Conservation (phyloP, 441 rosid species). For the Croton setiger region DNA sequence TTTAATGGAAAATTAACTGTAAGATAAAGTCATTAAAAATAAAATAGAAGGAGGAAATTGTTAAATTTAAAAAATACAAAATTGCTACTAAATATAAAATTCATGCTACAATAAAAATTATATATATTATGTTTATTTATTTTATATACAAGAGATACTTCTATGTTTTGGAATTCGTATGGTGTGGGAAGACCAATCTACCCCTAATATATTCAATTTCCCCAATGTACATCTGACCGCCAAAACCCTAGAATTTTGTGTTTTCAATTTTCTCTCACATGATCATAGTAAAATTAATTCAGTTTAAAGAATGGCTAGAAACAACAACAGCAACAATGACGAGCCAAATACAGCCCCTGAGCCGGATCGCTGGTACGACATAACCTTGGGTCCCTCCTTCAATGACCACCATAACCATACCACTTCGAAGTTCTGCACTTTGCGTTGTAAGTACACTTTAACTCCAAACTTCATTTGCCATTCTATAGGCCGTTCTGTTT, state of each 20-base stretch:
- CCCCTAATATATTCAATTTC: slow-evolving; percentile 3
- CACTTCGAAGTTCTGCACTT: slow-evolving; percentile 57
- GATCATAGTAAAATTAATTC: background rate
- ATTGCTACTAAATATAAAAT: no score
- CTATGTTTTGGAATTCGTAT: no score
- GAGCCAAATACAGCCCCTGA: slow-evolving; percentile 65
- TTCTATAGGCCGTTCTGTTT: slow-evolving; percentile 29
- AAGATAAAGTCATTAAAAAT: no score
- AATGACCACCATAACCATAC: slow-evolving; percentile 41
- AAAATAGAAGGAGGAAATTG: no score
- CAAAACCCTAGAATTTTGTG: slow-evolving; percentile 31
- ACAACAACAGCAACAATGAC: slow-evolving; percentile 28
- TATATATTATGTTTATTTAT: no score
- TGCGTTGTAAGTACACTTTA: slow-evolving; percentile 47
- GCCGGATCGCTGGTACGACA: slow-evolving; percentile 75
- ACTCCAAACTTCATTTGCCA: background rate
- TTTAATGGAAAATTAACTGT: no score
- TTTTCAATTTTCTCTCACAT: slow-evolving; percentile 8
- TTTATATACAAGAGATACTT: no score
- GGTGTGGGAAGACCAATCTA: slow-evolving; percentile 17
- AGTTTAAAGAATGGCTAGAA: slow-evolving; percentile 27
- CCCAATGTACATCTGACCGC: slow-evolving; percentile 1
- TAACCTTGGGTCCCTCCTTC: slow-evolving; percentile 60
- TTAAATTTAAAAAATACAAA: no score
- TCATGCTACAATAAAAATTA: no score